phyloP scores from a whole-genome alignment of 768 basidiomycete genomes.

The Hypholoma sublateritium region DNA sequence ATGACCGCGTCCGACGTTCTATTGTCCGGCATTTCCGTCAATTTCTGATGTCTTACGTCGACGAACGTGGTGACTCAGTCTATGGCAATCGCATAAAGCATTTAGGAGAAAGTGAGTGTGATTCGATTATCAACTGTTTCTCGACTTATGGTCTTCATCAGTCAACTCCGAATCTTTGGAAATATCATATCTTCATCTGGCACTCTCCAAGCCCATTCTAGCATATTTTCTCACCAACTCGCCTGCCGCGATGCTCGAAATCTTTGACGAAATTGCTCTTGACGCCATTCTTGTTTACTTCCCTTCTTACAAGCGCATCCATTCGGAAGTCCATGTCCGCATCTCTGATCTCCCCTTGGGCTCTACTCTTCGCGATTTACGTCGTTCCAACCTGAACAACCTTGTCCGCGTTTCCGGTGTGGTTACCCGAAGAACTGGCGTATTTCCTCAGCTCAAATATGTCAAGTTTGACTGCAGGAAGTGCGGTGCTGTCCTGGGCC shows the following conservation, averaged over 20 bases:
- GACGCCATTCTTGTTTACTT: constrained; percentile 94
- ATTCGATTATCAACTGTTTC: neutral
- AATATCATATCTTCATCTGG: constrained; percentile 95
- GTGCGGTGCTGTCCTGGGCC: constrained; percentile 91
- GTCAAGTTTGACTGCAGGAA: constrained; percentile 98
- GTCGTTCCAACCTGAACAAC: constrained; percentile 89
- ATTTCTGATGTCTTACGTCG: constrained; percentile 95
- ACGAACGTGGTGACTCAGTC: constrained; percentile 87
- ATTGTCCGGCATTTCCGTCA: constrained; percentile 92
- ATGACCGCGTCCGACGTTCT: constrained; percentile 85
- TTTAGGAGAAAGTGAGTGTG: constrained; percentile 84
- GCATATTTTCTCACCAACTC: constrained; percentile 98
- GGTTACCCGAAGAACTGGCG: constrained; percentile 91
- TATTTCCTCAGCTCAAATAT: constrained; percentile 99
- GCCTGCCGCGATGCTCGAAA: constrained; percentile 87
- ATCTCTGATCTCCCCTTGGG: constrained; percentile 91
- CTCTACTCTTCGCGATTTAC: constrained; percentile 89
- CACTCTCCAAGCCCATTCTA: constrained; percentile 88
- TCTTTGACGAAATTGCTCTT: constrained; percentile 95
- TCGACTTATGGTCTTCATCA: constrained; percentile 30
- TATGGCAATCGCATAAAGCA: constrained; percentile 93
- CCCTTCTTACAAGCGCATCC: constrained; percentile 94
- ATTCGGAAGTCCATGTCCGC: constrained; percentile 96
- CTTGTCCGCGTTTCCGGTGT: constrained; percentile 95
- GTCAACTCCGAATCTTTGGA: constrained; percentile 97